Conservation (phyloP, 2,329 filamentous ascomycete species). For the Curvularia lunata region DNA sequence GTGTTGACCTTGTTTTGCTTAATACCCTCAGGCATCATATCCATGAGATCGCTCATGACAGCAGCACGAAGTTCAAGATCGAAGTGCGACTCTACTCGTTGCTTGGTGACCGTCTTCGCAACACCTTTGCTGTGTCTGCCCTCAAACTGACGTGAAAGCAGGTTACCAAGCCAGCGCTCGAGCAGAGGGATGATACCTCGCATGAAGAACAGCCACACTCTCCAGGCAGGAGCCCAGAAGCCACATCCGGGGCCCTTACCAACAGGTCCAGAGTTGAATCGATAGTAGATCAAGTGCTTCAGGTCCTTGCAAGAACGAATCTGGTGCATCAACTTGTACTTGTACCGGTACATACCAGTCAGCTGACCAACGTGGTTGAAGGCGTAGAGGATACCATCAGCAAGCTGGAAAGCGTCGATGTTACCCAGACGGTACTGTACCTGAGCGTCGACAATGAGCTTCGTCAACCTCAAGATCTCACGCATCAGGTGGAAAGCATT, state of each 20-base stretch:
- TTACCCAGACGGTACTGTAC: slow-evolving; percentile 97
- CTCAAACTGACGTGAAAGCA: slow-evolving; percentile 96
- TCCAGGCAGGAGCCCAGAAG: slow-evolving; percentile 98
- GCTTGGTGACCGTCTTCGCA: slow-evolving; percentile 98
- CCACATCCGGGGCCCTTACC: slow-evolving; percentile 97
- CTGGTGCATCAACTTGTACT: slow-evolving; percentile 99
- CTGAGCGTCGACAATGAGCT: slow-evolving; percentile 97
- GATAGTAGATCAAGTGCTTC: slow-evolving; percentile 99
- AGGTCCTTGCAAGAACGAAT: slow-evolving; percentile 98
- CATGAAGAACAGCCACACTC: slow-evolving; percentile 99
- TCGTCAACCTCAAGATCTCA: slow-evolving; percentile 93
- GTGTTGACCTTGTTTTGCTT: slow-evolving; percentile 99
- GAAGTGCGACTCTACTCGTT: slow-evolving; percentile 98
- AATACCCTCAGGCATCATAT: slow-evolving; percentile 99
- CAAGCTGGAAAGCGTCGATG: slow-evolving; percentile 97
- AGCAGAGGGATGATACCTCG: slow-evolving; percentile 95
- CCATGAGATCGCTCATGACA: slow-evolving; percentile 98
- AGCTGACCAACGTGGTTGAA: slow-evolving; percentile 99
- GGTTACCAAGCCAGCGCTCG: slow-evolving; percentile 95
- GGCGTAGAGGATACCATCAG: slow-evolving; percentile 97
- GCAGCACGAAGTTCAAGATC: slow-evolving; percentile 96
- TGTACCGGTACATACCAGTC: slow-evolving; percentile 99
- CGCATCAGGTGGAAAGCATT: slow-evolving; percentile 99
- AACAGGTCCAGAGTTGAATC: slow-evolving; percentile 95
- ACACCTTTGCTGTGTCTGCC: slow-evolving; percentile 98